Percentiles rank a stretch among this genome's conserved stretches.
Conservation (phyloP, 164 flowering plant species). For the Magnolia kwangsiensis region DNA sequence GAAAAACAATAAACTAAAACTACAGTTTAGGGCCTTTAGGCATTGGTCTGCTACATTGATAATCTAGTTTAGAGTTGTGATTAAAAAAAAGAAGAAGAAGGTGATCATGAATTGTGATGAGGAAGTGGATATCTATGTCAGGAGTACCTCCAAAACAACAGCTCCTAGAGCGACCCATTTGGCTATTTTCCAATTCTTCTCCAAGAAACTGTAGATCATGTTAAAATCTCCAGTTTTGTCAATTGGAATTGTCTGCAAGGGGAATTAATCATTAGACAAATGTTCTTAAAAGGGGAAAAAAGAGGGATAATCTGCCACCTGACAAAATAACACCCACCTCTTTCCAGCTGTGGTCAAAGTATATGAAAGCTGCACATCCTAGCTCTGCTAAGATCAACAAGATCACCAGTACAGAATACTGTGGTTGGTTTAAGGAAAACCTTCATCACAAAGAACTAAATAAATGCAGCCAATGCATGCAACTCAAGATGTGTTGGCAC, state of each 20-base stretch:
- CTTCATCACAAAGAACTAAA: constrained; percentile 7
- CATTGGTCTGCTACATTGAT: no score
- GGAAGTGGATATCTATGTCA: neutral
- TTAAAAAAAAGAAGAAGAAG: neutral
- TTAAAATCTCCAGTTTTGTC: constrained; percentile 86
- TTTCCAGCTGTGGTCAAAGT: constrained; percentile 87
- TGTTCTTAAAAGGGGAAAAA: neutral
- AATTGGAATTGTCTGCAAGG: constrained; percentile 60
- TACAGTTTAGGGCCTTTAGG: no score
- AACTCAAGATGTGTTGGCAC: neutral
- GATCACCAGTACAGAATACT: constrained; percentile 71
- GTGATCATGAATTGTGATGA: neutral
- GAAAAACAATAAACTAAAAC: no score
- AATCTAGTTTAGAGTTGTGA: neutral
- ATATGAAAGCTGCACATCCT: constrained; percentile 86
- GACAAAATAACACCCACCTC: constrained; percentile 38
- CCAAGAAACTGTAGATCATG: constrained; percentile 65
- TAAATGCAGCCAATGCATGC: constrained; percentile 1
- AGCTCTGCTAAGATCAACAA: constrained; percentile 76
- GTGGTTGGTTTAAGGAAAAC: constrained; percentile 52
- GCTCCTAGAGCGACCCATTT: constrained; percentile 90
- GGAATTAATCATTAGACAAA: constrained; percentile 4
- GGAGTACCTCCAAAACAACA: constrained; percentile 75
- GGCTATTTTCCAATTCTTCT: constrained; percentile 71
- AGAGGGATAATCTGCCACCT: neutral